phyloP scores from a whole-genome alignment of 2,329 filamentous ascomycete species.

The Diplodia intermedia region DNA sequence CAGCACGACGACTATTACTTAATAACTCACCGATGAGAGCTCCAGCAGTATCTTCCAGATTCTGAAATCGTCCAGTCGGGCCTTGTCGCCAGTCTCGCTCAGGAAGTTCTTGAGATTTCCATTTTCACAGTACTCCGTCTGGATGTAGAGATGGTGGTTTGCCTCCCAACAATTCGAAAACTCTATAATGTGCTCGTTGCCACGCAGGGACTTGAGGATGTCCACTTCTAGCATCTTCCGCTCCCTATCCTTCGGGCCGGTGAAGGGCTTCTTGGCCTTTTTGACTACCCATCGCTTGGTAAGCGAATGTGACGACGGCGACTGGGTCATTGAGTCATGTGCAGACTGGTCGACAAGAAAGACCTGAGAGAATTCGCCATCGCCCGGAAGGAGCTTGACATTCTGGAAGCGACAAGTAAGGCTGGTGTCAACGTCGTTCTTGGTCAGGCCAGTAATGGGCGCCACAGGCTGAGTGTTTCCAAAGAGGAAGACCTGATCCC shows the following conservation, averaged over 20 bases:
- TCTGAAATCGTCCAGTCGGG: conserved; percentile 91
- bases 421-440: conserved; percentile 75
- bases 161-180: conserved; percentile 89
- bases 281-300: conserved; percentile 83
- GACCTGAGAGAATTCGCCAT: conserved; percentile 92
- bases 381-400: conserved; percentile 75
- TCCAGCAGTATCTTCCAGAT: conserved; percentile 98
- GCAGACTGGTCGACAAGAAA: conserved; percentile 73
- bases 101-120: conserved; percentile 89
- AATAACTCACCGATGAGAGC: conserved; percentile 72
- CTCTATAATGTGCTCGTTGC: conserved; percentile 84
- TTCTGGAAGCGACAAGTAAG: conserved; percentile 79
- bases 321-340: conserved; percentile 42
- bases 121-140: conserved; percentile 96
- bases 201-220: conserved; percentile 76
- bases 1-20: conserved; percentile 31
- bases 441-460: conserved; percentile 68
- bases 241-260: conserved; percentile 79
- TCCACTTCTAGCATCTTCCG: conserved; percentile 84
- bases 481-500: conserved; percentile 64
- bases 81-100: conserved; percentile 79
- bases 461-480: conserved; percentile 66
- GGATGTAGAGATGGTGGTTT: conserved; percentile 86
- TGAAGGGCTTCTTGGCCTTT: conserved; percentile 82
- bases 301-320: conserved; percentile 39